Evolutionary conservation across 257 asterid species (phyloP), one percentile per base, ranked within the genome.

Genomic region (Nemophila menziesii): DNA sequence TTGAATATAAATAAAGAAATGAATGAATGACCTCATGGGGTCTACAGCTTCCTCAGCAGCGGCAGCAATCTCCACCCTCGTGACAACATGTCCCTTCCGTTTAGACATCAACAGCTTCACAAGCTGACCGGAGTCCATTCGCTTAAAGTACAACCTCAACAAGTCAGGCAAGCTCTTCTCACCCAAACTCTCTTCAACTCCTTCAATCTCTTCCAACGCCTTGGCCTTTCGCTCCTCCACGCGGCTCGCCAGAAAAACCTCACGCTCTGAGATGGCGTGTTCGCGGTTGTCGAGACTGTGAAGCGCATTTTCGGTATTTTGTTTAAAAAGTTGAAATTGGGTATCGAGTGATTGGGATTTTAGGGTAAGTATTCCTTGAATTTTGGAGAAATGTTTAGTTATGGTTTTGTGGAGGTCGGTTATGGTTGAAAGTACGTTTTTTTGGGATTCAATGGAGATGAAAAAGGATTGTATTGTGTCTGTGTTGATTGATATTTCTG

Each of bases 311-410:
- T 37, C 16, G 33, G 50, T 39, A 3, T 48, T 38, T 1, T 39
- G 9, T 19, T 33, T 24, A 39, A 60, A 45, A 0, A 0, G 6
- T 8, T 14, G 11, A 33, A 45, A 1, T n/a, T 10, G 49, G 13
- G 36, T 7, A 22, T 60, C 60, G 13, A 60, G 60, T 10, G 60
- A 21, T 60, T 60, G 49, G 39, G 60, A 60, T 27, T 60, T 60
- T 11, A 4, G 17, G 34, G 39, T 15, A 11, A 60, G 55, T 11
- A 45, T 3, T n/a, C 15, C 26, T 33, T 60, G 26, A 33, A 52
- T 21, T 23, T 11, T 16, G 17, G 60, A 19, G 49, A 60, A 52
- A 33, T 60, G 55, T 8, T 23, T 12, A 9, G 59, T 60, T 26
- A 60, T 37, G 44, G 66, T 21, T 45, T 52, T 52, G 60, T 52